Evolutionary conservation across 2,329 filamentous ascomycete species (phyloP).

Genomic region (Pestalotiopsis sp.): DNA sequence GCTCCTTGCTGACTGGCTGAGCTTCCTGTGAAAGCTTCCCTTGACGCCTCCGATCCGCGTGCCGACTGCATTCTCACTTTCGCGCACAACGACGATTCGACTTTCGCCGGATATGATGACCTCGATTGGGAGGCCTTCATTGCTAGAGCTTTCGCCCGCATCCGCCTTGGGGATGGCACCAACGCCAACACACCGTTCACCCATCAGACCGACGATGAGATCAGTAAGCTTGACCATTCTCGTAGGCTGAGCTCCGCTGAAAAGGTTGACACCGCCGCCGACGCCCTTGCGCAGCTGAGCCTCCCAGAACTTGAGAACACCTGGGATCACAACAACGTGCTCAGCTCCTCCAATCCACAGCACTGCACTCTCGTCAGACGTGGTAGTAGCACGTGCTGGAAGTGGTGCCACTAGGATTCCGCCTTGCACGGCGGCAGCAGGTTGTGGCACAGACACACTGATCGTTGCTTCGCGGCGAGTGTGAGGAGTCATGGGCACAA

Average conservation of each 20-base stretch:
- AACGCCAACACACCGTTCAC: slow-evolving; percentile 58
- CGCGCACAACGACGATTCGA: slow-evolving; percentile 56
- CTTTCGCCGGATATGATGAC: slow-evolving; percentile 59
- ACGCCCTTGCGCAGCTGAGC: slow-evolving; percentile 55
- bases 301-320: slow-evolving; percentile 61
- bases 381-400: slow-evolving; percentile 42
- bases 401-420: slow-evolving; percentile 54
- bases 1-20: slow-evolving; percentile 39
- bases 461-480: slow-evolving; percentile 55
- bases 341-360: slow-evolving; percentile 61
- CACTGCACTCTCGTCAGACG: slow-evolving; percentile 56
- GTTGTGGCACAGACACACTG: slow-evolving; percentile 50
- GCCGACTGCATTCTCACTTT: slow-evolving; percentile 51
- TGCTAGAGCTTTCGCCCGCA: slow-evolving; percentile 26
- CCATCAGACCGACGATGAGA: slow-evolving; percentile 54
- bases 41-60: slow-evolving; percentile 44
- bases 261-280: slow-evolving; percentile 56
- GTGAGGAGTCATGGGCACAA: slow-evolving; percentile 67
- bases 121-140: slow-evolving; percentile 51
- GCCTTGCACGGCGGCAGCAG: slow-evolving; percentile 53
- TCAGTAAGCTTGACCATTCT: slow-evolving; percentile 60
- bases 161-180: slow-evolving; percentile 44
- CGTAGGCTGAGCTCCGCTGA: slow-evolving; percentile 56
- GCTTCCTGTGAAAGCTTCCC: slow-evolving; percentile 26
- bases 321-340: slow-evolving; percentile 59